phyloP scores from a whole-genome alignment of 2,329 filamentous ascomycete genomes.

The Aureobasidium sp. region DNA sequence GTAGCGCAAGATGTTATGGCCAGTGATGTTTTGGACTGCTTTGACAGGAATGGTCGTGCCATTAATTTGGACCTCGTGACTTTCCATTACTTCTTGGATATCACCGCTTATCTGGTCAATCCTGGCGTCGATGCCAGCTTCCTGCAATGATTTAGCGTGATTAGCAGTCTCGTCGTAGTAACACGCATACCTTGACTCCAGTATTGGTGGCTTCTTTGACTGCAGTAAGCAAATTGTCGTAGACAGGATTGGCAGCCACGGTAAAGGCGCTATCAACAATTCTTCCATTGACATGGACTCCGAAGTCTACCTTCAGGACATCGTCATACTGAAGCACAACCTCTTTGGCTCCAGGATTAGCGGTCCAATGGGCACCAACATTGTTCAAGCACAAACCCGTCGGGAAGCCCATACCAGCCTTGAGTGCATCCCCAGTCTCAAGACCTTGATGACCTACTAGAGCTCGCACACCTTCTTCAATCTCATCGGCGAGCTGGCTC shows the following conservation, averaged over 20 bases:
- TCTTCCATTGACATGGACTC: slow-evolving; percentile 62
- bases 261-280: slow-evolving; percentile 69
- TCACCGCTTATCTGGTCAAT: slow-evolving; percentile 76
- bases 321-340: slow-evolving; percentile 62
- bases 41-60: slow-evolving; percentile 75
- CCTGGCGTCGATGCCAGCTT: slow-evolving; percentile 87
- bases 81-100: slow-evolving; percentile 90
- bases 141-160: slow-evolving; percentile 34
- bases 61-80: slow-evolving; percentile 79
- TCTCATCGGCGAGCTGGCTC: slow-evolving; percentile 78
- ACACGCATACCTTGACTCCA: slow-evolving; percentile 55
- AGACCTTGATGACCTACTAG: slow-evolving; percentile 70
- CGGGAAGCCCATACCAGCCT: slow-evolving; percentile 80
- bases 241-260: slow-evolving; percentile 59
- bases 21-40: slow-evolving; percentile 63
- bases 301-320: slow-evolving; percentile 69
- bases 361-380: slow-evolving; percentile 79
- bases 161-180: neutral
- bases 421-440: slow-evolving; percentile 68
- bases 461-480: slow-evolving; percentile 73
- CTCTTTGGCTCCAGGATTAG: slow-evolving; percentile 74
- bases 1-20: slow-evolving; percentile 84
- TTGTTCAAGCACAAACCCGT: slow-evolving; percentile 79
- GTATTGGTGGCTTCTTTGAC: slow-evolving; percentile 40
- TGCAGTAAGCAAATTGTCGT: slow-evolving; percentile 59